Percentiles rank a stretch among this genome's conserved stretches.
phyloP scores from a whole-genome alignment of 1,284 basidiomycete species.

The Pascua guehoae region DNA sequence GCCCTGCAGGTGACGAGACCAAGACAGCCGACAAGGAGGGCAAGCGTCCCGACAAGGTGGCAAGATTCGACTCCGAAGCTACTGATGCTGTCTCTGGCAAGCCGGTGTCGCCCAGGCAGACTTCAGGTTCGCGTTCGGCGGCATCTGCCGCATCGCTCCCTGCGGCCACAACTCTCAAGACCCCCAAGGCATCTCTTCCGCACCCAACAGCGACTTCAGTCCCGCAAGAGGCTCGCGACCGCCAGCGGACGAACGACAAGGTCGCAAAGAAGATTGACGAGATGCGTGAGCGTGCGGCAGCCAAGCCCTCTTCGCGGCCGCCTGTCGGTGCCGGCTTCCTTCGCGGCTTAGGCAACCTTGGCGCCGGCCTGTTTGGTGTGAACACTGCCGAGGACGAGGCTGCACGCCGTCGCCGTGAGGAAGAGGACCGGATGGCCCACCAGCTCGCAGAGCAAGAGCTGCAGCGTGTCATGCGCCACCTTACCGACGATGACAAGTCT shows the following conservation, averaged over 20 bases:
- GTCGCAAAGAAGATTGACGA: constrained; percentile 40
- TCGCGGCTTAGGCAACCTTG: constrained; percentile 24
- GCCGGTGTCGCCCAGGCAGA: constrained; percentile 15
- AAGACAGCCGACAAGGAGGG: constrained; percentile 12
- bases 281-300: constrained; percentile 29
- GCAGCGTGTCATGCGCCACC: constrained; percentile 23
- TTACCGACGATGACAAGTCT: constrained; percentile 10
- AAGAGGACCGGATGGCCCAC: constrained; percentile 30
- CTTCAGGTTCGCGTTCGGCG: constrained; percentile 7
- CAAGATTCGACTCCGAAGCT: constrained; percentile 20
- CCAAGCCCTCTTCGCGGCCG: constrained; percentile 5
- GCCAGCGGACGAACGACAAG: constrained; percentile 28
- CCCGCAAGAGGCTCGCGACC: not conserved
- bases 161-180: constrained; percentile 3
- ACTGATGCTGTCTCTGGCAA: constrained; percentile 11
- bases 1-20: constrained; percentile 15
- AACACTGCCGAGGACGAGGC: constrained; percentile 30
- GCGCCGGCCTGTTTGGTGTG: constrained; percentile 18
- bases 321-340: constrained; percentile 36
- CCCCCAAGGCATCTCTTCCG: not conserved
- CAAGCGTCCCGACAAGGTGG: constrained; percentile 33
- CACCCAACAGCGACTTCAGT: constrained; percentile 3
- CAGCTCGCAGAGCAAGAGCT: constrained; percentile 30
- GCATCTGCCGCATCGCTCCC: constrained; percentile 9
- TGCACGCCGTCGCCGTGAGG: constrained; percentile 9